Evolutionary conservation across 2,329 filamentous ascomycete species (phyloP).

Genomic region (Aspergillus aculeatinus): DNA sequence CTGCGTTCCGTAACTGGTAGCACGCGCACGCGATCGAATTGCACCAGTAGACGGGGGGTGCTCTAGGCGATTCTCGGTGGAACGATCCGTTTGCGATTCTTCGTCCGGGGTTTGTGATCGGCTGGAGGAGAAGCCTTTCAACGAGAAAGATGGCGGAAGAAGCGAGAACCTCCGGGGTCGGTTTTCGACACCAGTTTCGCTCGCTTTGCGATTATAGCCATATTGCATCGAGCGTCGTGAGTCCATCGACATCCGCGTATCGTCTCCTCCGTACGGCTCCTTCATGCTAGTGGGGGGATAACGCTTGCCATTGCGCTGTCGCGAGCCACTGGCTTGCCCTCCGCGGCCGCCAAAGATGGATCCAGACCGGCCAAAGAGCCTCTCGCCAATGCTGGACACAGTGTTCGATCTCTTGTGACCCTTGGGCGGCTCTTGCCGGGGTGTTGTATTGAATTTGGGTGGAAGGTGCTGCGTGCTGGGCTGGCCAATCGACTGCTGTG

Average conservation of each 20-base stretch:
- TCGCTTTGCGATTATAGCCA: slow-evolving; percentile 68
- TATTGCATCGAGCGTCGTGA: slow-evolving; percentile 72
- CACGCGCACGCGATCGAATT: slow-evolving; percentile 26
- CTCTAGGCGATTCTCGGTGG: slow-evolving; percentile 25
- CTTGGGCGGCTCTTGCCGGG: slow-evolving; percentile 48
- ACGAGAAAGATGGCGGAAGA: slow-evolving; percentile 62
- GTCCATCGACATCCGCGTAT: slow-evolving; percentile 67
- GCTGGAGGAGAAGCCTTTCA: slow-evolving; percentile 63
- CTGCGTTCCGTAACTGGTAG: slow-evolving; percentile 34
- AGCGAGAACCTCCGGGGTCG: slow-evolving; percentile 71
- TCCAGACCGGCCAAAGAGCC: slow-evolving; percentile 78
- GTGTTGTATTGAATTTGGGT: slow-evolving; percentile 58
- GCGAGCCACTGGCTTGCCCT: slow-evolving; percentile 34
- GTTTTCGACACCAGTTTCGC: slow-evolving; percentile 61
- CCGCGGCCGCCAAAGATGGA: slow-evolving; percentile 70
- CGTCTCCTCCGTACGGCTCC: slow-evolving; percentile 62
- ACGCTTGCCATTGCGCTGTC: slow-evolving; percentile 58
- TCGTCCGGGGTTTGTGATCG: slow-evolving; percentile 49
- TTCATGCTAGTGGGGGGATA: slow-evolving; percentile 94
- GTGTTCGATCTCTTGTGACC: slow-evolving; percentile 70
- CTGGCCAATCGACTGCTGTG: slow-evolving; percentile 57
- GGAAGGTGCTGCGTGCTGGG: slow-evolving; percentile 60
- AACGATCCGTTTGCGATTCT: slow-evolving; percentile 42
- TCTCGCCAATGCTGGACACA: slow-evolving; percentile 78
- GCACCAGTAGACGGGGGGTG: slow-evolving; percentile 40